phyloP scores from a whole-genome alignment of 306 rosid genomes.

The Lablab purpureus region DNA sequence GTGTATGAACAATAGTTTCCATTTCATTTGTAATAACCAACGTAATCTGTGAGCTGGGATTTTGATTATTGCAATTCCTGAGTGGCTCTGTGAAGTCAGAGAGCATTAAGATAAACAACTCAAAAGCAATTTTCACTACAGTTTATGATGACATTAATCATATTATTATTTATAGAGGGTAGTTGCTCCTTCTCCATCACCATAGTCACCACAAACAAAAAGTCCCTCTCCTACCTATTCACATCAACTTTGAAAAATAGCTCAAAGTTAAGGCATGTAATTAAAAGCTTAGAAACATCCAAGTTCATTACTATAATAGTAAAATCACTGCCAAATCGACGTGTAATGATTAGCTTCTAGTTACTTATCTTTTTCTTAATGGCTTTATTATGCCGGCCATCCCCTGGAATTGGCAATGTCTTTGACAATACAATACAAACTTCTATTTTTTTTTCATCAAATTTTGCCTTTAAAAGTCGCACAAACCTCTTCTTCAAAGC shows the following conservation, averaged over 20 bases:
- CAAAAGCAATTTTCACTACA: slow-evolving; percentile 31
- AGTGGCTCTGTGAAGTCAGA: slow-evolving; percentile 40
- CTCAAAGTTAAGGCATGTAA: slow-evolving; percentile 34
- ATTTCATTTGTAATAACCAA: neutral
- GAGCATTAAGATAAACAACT: slow-evolving; percentile 39
- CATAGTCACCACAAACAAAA: slow-evolving; percentile 29
- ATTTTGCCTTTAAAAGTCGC: slow-evolving; percentile 57
- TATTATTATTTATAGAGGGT: slow-evolving; percentile 42
- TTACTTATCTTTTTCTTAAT: slow-evolving; percentile 52
- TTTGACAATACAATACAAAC: neutral
- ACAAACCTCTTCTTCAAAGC: slow-evolving; percentile 46
- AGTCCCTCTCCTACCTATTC: slow-evolving; percentile 30
- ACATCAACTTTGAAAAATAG: slow-evolving; percentile 31
- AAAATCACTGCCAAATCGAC: slow-evolving; percentile 67
- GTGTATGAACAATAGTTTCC: neutral
- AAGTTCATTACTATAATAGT: slow-evolving; percentile 25
- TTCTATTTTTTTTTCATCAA: slow-evolving; percentile 31
- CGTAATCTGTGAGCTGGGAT: slow-evolving; percentile 51
- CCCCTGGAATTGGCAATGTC: slow-evolving; percentile 41
- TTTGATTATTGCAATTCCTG: slow-evolving; percentile 39
- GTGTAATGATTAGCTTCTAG: slow-evolving; percentile 59
- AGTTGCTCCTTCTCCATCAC: slow-evolving; percentile 58
- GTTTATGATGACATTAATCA: slow-evolving; percentile 14
- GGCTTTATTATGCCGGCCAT: slow-evolving; percentile 86
- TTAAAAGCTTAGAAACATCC: slow-evolving; percentile 22